phyloP scores from a whole-genome alignment of 1,284 basidiomycete species.

The Cystobasidium pallidum region DNA sequence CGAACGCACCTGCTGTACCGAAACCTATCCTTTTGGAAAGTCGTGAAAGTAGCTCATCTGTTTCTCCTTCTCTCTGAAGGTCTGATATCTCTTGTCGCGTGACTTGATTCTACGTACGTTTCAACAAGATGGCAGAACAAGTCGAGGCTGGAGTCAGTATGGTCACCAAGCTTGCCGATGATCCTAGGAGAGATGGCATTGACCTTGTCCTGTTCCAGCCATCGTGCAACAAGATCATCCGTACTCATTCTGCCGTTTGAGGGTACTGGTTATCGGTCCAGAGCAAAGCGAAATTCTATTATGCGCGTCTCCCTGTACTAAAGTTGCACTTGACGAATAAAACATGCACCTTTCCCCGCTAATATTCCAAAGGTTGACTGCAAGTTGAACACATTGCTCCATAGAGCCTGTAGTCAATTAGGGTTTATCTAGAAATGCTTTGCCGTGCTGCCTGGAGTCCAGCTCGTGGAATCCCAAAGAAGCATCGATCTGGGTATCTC shows the following conservation, averaged over 20 bases:
- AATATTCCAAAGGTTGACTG: too few species aligned
- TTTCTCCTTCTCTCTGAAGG: conserved; percentile 2
- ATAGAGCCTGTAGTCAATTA: too few species aligned
- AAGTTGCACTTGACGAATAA: too few species aligned
- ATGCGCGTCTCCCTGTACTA: too few species aligned
- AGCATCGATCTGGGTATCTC: too few species aligned
- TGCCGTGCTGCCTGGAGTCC: too few species aligned
- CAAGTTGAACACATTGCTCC: too few species aligned
- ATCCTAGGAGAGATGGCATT: neutral
- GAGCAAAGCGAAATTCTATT: neutral
- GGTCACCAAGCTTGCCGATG: neutral
- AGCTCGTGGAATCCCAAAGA: too few species aligned
- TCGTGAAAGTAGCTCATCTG: conserved; percentile 61
- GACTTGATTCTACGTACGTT: conserved; percentile 13
- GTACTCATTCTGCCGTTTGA: neutral
- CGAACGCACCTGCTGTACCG: conserved; percentile 72
- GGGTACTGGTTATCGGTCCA: neutral
- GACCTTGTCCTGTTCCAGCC: conserved; percentile 41
- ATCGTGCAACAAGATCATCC: conserved; percentile 13
- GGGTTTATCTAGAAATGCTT: too few species aligned
- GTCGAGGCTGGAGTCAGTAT: neutral
- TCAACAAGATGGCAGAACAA: neutral
- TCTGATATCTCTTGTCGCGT: conserved; percentile 35
- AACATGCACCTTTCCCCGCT: too few species aligned
- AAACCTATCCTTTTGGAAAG: conserved; percentile 76